Evolutionary conservation across 2,329 filamentous ascomycete genomes (phyloP), one percentile per base, ranked within the genome.

Genomic region (Fusarium mundagurra): DNA sequence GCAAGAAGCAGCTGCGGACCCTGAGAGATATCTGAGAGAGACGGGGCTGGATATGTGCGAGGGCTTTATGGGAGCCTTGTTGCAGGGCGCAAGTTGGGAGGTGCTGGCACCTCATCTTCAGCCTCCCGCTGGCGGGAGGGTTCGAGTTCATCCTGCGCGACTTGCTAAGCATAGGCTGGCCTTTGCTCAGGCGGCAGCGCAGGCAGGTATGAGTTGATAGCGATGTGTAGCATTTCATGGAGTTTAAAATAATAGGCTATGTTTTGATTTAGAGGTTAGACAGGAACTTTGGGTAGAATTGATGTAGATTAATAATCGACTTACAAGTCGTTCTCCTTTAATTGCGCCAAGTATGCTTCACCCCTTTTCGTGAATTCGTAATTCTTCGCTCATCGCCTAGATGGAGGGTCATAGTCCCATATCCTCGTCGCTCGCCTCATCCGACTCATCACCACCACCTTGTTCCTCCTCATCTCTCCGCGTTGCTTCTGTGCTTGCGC

Each of bases 401-500:
- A n/a, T 27, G 31, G 24, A 53, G 24, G 27, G n/a, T 82, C 75
- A 83, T 41, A 83, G 74, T n/a, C 82, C 85, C 87, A 89, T 88
- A 39, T 88, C 87, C 60, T 88, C 86, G 70, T 88, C 87, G 54
- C 84, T 88, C 60, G 84, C 84, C 57, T 92, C 90, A 74, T 92
- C 91, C 41, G 89, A 90, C 70, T 90, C 90, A 24, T 86, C 88
- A 36, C 87, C 89, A 27, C 88, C 88, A 12, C 86, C 85, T 75
- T 90, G 89, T 76, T 94, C 93, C 79, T 96, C 93, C 74, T 93
- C 90, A 78, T 98, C 95, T 72, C 92, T 87, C 71, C 94, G 88
- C 53, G 90, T 90, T 72, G 92, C 90, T 85, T 98, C 96, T 61
- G 91, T 91, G 44, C 93, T 94, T 5, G 92, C 91, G 16, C 94